Evolutionary conservation across 257 asterid genomes (phyloP), one percentile per base, ranked within the genome.

Genomic region (Solanum dulcamara): DNA sequence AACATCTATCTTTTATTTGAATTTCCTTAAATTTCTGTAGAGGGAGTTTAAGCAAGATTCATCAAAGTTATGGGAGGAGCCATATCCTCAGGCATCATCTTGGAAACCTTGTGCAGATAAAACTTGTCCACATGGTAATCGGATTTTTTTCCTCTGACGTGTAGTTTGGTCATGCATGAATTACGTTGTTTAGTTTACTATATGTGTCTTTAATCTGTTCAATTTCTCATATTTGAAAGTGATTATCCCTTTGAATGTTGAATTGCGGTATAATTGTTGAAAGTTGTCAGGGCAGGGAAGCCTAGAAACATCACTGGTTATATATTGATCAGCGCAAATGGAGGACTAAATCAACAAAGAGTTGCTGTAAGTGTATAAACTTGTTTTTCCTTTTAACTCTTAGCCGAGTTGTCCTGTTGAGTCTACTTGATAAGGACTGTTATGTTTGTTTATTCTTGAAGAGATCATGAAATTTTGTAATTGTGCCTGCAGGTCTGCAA

Each of bases 301-400:
- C 81, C 87, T 75, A 89, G 85, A 80, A 91, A 89, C 81, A 89
- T 66, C 84, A 92, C 92, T 40, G 94, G 99, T 53, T 93, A 87
- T 71, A 91, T 97, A 67, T 83, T 94, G 87, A 92, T 95, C 85
- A 95, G 99, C 40, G 98, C 98, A 84, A 97, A 97, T 62, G 99
- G 99, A 64, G 99, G 98, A 68, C 92, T 96, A 72, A 96, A 94
- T 89, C 99, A 96, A 89, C 99, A 94, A 84, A 90, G 99, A 88
- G 98, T 94, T 82, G 99, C 99, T 2, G 97, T 94, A 91, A 93
- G 98, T 42, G 53, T 81, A 42, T 66, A 10, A 35, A 57, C 50
- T 11, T 80, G 15, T 48, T 1, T 20, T 70, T 18, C 79, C 38
- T 83, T 32, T 38, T 32, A 26, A 30, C 80, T 70, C 26, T 60